phyloP scores from a whole-genome alignment of 176 grass and related monocot species.

The Carex myosuroides region DNA sequence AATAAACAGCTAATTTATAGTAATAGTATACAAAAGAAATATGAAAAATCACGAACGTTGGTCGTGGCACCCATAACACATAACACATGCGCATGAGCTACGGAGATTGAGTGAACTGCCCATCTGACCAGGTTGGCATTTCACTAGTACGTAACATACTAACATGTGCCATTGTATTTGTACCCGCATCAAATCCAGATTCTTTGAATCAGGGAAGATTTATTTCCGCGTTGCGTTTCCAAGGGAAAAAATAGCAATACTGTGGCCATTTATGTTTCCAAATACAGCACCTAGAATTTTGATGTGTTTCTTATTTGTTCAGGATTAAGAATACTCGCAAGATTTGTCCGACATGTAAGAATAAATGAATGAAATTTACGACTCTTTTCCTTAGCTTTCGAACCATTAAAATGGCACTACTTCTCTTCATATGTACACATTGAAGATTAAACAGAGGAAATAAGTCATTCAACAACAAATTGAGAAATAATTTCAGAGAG shows the following conservation, averaged over 20 bases:
- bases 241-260: background rate
- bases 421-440: background rate
- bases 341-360: background rate
- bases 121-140: conserved; percentile 14
- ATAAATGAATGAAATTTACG: background rate
- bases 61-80: background rate
- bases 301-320: background rate
- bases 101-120: background rate
- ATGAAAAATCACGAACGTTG: background rate
- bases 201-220: too few species aligned
- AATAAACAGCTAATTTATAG: background rate
- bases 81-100: background rate
- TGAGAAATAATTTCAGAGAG: background rate
- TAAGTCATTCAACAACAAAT: background rate
- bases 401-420: background rate
- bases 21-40: background rate
- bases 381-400: background rate
- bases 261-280: background rate
- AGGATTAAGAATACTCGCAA: background rate
- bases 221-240: too few species aligned
- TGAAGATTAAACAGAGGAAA: background rate
- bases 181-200: background rate
- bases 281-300: background rate
- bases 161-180: background rate
- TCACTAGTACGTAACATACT: background rate